Evolutionary conservation across 2,329 filamentous ascomycete species (phyloP).

Genomic region (Akanthomyces uredinophilus): DNA sequence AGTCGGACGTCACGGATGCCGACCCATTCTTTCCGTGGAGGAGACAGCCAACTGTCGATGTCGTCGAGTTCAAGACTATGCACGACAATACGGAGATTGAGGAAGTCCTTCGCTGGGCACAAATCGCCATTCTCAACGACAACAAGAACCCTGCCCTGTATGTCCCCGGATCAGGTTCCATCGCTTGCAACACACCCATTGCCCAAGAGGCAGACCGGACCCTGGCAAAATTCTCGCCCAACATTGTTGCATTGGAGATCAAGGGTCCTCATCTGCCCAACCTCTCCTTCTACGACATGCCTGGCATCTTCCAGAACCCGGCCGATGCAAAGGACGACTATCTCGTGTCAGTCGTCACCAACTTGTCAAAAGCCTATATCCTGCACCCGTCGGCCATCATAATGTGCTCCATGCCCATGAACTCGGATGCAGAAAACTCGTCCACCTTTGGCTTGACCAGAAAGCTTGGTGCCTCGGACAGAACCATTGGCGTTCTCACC

Average conservation of each 20-base stretch:
- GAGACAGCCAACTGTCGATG: constrained; percentile 37
- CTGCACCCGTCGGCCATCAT: constrained; percentile 65
- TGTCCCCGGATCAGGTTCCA: constrained; percentile 44
- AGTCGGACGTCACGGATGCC: constrained; percentile 41
- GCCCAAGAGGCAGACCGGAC: constrained; percentile 36
- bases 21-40: constrained; percentile 64
- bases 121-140: constrained; percentile 72
- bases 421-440: constrained; percentile 70
- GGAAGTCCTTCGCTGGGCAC: constrained; percentile 65
- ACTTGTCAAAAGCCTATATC: constrained; percentile 67
- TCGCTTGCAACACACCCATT: constrained; percentile 31
- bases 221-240: constrained; percentile 71
- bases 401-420: constrained; percentile 72
- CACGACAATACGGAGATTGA: constrained; percentile 59
- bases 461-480: constrained; percentile 47
- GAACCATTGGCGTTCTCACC: constrained; percentile 73
- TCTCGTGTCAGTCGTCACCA: constrained; percentile 66
- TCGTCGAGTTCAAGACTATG: constrained; percentile 59
- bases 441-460: constrained; percentile 63
- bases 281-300: constrained; percentile 79
- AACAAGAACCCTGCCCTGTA: constrained; percentile 46
- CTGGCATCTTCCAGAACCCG: constrained; percentile 71
- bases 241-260: constrained; percentile 73
- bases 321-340: constrained; percentile 60
- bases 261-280: constrained; percentile 65